Evolutionary conservation across 1,284 basidiomycete species (phyloP).

Genomic region (Apiotrichum montevideense): DNA sequence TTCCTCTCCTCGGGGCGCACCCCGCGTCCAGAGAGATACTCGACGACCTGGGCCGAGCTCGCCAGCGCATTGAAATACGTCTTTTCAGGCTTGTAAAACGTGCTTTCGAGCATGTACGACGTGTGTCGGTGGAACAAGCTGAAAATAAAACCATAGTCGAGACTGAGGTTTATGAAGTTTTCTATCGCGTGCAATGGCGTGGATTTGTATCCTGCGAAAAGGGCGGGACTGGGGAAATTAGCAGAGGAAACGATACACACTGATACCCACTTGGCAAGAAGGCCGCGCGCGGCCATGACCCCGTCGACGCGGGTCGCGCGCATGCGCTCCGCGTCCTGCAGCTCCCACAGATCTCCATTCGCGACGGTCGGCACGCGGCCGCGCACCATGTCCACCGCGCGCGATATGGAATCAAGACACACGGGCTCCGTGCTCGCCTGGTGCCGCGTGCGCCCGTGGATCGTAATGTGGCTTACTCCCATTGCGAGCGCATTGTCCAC

Average conservation of each 20-base stretch:
- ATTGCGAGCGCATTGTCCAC: slow-evolving; percentile 48
- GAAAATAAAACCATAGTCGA: slow-evolving; percentile 52
- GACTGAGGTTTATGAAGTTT: slow-evolving; percentile 50
- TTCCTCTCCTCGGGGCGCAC: slow-evolving; percentile 22
- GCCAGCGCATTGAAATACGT: slow-evolving; percentile 52
- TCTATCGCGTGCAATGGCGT: slow-evolving; percentile 52
- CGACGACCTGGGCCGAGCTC: slow-evolving; percentile 50
- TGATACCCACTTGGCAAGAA: slow-evolving; percentile 55
- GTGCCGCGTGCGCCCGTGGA: slow-evolving; percentile 56
- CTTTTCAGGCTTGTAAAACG: slow-evolving; percentile 49
- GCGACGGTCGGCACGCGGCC: slow-evolving; percentile 54
- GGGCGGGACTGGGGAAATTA: slow-evolving; percentile 41
- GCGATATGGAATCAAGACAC: slow-evolving; percentile 50
- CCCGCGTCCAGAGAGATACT: slow-evolving; percentile 49
- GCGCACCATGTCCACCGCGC: slow-evolving; percentile 52
- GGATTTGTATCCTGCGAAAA: slow-evolving; percentile 52
- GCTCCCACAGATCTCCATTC: slow-evolving; percentile 56
- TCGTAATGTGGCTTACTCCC: slow-evolving; percentile 49
- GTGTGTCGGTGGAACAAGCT: slow-evolving; percentile 52
- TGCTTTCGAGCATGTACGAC: slow-evolving; percentile 55
- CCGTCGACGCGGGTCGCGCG: slow-evolving; percentile 52
- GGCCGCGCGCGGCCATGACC: slow-evolving; percentile 57
- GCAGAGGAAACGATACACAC: neutral
- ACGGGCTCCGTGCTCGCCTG: slow-evolving; percentile 54
- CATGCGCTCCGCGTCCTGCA: slow-evolving; percentile 49